phyloP scores from a whole-genome alignment of 257 asterid species.

The Orobanche coerulescens region DNA sequence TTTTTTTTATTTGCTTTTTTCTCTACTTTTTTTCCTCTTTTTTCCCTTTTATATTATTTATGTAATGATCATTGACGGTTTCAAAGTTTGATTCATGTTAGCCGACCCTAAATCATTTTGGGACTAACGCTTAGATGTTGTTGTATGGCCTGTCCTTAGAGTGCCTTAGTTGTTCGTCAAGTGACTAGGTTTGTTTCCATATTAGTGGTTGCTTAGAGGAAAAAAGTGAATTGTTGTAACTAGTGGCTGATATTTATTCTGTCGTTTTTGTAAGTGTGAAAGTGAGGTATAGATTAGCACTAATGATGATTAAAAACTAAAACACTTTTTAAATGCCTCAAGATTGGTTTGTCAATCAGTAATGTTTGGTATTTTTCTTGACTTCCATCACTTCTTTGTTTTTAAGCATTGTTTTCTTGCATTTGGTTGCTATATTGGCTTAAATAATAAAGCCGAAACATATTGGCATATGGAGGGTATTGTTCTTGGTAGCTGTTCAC shows the following conservation, averaged over 20 bases:
- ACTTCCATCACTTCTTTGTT: background rate
- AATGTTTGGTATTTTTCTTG: background rate
- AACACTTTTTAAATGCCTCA: background rate
- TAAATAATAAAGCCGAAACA: background rate
- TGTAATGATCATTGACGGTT: no score
- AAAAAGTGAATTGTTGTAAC: background rate
- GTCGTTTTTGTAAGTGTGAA: background rate
- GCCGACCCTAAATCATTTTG: no score
- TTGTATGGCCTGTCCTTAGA: no score
- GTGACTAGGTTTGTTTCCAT: background rate
- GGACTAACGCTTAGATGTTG: no score
- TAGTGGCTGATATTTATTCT: background rate
- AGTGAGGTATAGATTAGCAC: background rate
- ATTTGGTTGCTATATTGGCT: constrained; percentile 8
- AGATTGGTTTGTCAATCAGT: constrained; percentile 9
- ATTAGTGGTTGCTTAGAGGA: background rate
- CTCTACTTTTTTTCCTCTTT: no score
- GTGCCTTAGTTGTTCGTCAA: background rate
- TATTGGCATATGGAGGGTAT: background rate
- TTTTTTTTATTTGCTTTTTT: no score
- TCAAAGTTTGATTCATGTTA: no score
- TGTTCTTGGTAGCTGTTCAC: constrained; percentile 4
- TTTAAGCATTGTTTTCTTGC: background rate
- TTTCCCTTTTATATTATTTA: no score
- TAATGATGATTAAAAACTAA: background rate